These are phyloP conservation scores for Ophiostoma australiae DNA, from an alignment of 2,329 filamentous ascomycete species.

Conservation along the genomic window DNA sequence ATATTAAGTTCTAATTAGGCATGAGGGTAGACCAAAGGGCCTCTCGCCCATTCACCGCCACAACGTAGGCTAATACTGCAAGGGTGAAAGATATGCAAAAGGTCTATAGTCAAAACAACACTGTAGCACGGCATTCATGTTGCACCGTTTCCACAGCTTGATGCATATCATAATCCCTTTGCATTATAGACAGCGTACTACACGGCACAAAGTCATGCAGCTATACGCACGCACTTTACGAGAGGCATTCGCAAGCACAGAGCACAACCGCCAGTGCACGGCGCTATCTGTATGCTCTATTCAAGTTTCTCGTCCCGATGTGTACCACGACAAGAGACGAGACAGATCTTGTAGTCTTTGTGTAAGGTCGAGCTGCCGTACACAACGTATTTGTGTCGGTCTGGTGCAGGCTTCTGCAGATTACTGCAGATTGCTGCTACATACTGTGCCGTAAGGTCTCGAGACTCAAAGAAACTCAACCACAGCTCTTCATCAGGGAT, in stretches of 20 bases:
- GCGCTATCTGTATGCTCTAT: not conserved
- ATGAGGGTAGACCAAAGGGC: not conserved
- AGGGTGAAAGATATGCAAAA: not conserved
- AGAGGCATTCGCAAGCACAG: not conserved
- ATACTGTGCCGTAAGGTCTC: not conserved
- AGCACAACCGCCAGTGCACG: not conserved
- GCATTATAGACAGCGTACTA: not conserved
- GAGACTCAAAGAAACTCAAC: no score
- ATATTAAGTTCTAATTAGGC: not conserved
- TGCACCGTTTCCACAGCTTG: not conserved
- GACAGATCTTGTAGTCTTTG: not conserved
- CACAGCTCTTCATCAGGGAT: not conserved
- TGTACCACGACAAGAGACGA: conserved; percentile 1
- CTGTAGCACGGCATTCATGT: not conserved
- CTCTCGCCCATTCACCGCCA: not conserved
- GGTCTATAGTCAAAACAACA: not conserved
- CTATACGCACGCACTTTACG: not conserved
- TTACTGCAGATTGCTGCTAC: not conserved
- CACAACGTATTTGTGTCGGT: not conserved
- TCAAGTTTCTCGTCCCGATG: not conserved
- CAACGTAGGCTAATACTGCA: not conserved
- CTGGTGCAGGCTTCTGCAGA: not conserved
- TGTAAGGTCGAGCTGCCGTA: not conserved
- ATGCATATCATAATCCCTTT: conserved; percentile 10
- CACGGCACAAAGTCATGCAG: not conserved